These are phyloP conservation scores for Gilbertella persicaria DNA, from an alignment of 371 early-diverging fungal genomes.

Conservation along the genomic window DNA sequence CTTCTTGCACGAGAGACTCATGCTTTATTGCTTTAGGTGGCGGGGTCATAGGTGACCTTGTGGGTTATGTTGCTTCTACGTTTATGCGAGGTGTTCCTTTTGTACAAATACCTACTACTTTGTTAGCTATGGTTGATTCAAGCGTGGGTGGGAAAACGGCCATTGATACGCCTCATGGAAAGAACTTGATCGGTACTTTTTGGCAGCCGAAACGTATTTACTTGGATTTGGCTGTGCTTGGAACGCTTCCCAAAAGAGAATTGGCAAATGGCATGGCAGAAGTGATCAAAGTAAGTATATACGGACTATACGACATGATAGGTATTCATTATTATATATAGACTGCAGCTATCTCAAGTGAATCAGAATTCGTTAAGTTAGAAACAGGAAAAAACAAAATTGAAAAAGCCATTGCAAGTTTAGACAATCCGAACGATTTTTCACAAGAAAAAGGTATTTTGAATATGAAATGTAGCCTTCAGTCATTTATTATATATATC, in stretches of 20 bases:
- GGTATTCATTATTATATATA: constrained; percentile 1
- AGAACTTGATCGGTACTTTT: constrained; percentile 95
- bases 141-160: constrained; percentile 97
- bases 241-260: constrained; percentile 86
- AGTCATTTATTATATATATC: not conserved
- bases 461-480: not conserved
- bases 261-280: constrained; percentile 96
- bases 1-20: constrained; percentile 88
- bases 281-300: constrained; percentile 77
- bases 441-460: not conserved
- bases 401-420: constrained; percentile 51
- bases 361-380: constrained; percentile 77
- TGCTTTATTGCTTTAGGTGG: constrained; percentile 92
- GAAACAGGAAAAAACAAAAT: constrained; percentile 75
- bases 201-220: constrained; percentile 92
- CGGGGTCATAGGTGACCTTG: constrained; percentile 94
- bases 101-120: constrained; percentile 91
- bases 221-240: constrained; percentile 79
- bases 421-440: constrained; percentile 13
- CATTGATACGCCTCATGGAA: constrained; percentile 88
- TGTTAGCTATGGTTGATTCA: constrained; percentile 97
- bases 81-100: constrained; percentile 94
- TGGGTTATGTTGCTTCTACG: constrained; percentile 92
- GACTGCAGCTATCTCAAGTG: constrained; percentile 90
- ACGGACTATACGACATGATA: no score